A percentile compares a stretch with the other conserved stretches of the same genome.
Evolutionary conservation across 139 green algal species (phyloP).

Genomic region (Gonium pectorale): DNA sequence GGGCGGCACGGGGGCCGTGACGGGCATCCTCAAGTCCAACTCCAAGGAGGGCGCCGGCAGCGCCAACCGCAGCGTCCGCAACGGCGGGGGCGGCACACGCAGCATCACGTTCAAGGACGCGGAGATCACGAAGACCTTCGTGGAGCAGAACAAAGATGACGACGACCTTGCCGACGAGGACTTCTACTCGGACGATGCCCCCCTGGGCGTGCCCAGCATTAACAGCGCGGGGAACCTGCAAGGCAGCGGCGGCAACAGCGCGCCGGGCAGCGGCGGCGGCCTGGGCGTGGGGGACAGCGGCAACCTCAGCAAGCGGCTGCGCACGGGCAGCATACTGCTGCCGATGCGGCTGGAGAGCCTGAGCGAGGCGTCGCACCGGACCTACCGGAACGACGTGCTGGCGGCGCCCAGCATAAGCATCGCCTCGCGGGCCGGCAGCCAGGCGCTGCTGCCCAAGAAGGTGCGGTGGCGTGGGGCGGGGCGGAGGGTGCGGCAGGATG

Average conservation of each 20-base stretch:
- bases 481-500: no score
- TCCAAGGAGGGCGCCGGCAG: background rate
- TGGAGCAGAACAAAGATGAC: background rate
- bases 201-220: background rate
- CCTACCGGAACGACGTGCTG: background rate
- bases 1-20: no score
- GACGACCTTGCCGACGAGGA: slow-evolving; percentile 10
- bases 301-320: background rate
- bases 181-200: background rate
- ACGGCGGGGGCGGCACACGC: background rate
- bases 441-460: slow-evolving; percentile 18
- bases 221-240: background rate
- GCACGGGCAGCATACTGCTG: background rate
- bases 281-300: background rate
- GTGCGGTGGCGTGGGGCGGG: background rate
- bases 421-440: slow-evolving; percentile 12
- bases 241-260: background rate
- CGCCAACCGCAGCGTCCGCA: no score
- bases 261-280: background rate
- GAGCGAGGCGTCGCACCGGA: background rate
- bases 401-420: background rate
- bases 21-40: slow-evolving; percentile 9
- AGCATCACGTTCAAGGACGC: slow-evolving; percentile 24
- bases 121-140: background rate
- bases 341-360: slow-evolving; percentile 25